Conservation (phyloP, 78 protist genomes). For the Pigoraptor vietnamica region DNA sequence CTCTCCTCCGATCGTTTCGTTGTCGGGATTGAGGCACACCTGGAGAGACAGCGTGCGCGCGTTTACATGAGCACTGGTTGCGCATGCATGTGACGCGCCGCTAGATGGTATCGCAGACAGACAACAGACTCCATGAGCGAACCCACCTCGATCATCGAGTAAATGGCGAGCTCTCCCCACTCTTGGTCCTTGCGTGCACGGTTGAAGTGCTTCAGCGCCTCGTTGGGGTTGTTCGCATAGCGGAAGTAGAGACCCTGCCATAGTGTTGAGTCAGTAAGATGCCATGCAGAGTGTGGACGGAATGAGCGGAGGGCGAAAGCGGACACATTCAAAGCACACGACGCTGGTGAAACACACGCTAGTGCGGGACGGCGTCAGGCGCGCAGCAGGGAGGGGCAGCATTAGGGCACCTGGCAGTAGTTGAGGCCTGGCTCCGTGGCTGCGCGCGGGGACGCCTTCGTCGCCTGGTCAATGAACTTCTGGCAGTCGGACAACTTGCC, state of each 20-base stretch:
- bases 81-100: too few relatives aligned
- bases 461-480: constrained; percentile 25
- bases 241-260: background rate
- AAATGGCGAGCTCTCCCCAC: constrained; percentile 35
- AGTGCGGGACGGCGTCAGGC: too few relatives aligned
- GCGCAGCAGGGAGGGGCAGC: too few relatives aligned
- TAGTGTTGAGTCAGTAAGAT: too few relatives aligned
- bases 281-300: too few relatives aligned
- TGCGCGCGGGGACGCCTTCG: background rate
- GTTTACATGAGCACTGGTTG: too few relatives aligned
- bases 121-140: too few relatives aligned
- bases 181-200: constrained; percentile 37
- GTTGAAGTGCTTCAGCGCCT: constrained; percentile 51
- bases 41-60: too few relatives aligned
- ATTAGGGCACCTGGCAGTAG: constrained; percentile 11
- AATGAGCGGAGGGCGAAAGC: too few relatives aligned
- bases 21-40: constrained; percentile 44
- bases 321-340: too few relatives aligned
- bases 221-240: background rate
- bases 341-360: too few relatives aligned
- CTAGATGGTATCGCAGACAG: too few relatives aligned
- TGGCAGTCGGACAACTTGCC: constrained; percentile 43
- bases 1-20: background rate
- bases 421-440: constrained; percentile 25
- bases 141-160: constrained; percentile 44